Percentiles rank a stretch among this genome's conserved stretches.
These are phyloP conservation scores for Astrothelium macrocarpum DNA, from an alignment of 495 filamentous ascomycete genomes.

Conservation along the genomic window DNA sequence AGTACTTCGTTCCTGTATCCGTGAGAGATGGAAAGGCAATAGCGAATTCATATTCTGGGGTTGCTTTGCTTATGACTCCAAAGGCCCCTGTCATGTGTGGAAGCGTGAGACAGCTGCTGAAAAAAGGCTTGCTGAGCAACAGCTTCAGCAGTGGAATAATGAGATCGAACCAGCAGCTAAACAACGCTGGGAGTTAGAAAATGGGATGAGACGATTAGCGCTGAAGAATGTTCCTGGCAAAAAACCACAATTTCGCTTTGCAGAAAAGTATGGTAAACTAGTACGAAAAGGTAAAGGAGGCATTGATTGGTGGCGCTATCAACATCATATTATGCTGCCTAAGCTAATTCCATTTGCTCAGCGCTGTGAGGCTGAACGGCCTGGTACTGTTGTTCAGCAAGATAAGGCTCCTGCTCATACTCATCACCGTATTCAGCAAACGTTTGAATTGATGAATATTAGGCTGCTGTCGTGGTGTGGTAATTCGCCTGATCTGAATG, in stretches of 20 bases:
- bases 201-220: conserved; percentile 10
- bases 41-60: conserved; percentile 35
- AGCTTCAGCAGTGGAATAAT: background rate
- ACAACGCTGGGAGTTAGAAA: conserved; percentile 16
- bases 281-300: conserved; percentile 9
- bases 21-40: conserved; percentile 25
- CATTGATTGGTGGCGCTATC: conserved; percentile 25
- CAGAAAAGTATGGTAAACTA: background rate
- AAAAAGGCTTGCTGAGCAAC: conserved; percentile 17
- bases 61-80: conserved; percentile 30
- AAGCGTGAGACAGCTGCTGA: conserved; percentile 21
- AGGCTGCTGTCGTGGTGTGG: conserved; percentile 21
- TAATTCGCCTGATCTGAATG: conserved; percentile 32
- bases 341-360: conserved; percentile 32
- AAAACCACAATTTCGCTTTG: background rate
- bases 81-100: conserved; percentile 29
- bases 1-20: conserved; percentile 16
- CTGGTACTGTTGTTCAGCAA: background rate
- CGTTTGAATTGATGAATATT: conserved; percentile 20
- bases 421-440: background rate
- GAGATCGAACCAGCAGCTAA: background rate
- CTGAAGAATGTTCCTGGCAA: background rate
- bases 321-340: conserved; percentile 19
- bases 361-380: background rate
- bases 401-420: background rate